Evolutionary conservation across 164 flowering plant species (phyloP).

Genomic region (Akebia trifoliata): DNA sequence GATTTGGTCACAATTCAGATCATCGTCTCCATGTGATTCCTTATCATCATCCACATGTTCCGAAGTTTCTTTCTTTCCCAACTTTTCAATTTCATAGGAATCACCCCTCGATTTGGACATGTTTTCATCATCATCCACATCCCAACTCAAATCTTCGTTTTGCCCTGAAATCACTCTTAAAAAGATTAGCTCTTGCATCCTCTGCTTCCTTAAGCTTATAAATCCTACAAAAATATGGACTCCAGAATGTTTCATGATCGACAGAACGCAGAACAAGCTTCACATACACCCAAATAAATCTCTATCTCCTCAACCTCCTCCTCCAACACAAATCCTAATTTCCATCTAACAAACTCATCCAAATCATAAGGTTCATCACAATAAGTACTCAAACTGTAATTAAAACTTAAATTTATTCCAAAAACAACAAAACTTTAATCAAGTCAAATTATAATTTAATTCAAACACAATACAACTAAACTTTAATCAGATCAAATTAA

Average conservation of each 20-base stretch:
- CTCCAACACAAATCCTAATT: conserved; percentile 47
- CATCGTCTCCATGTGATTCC: conserved; percentile 51
- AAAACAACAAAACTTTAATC: no score
- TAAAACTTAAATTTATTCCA: no score
- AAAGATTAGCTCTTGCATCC: conserved; percentile 65
- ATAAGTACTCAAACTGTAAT: conserved; percentile 45
- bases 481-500: no score
- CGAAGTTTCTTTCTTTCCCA: neutral
- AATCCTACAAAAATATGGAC: conserved; percentile 61
- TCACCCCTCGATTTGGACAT: neutral
- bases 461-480: no score
- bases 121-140: conserved; percentile 56
- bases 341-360: conserved; percentile 58
- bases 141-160: conserved; percentile 85
- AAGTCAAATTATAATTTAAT: no score
- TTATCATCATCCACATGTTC: neutral
- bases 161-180: conserved; percentile 59
- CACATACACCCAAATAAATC: conserved; percentile 33
- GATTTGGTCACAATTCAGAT: conserved; percentile 66
- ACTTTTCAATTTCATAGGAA: neutral
- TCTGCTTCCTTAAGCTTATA: conserved; percentile 63
- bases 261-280: conserved; percentile 51
- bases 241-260: conserved; percentile 61
- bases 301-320: conserved; percentile 54
- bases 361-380: conserved; percentile 58